A percentile compares a stretch with the other conserved stretches of the same genome.
Evolutionary conservation across 2,329 filamentous ascomycete genomes (phyloP).

Genomic region (Bipolaris cookei): DNA sequence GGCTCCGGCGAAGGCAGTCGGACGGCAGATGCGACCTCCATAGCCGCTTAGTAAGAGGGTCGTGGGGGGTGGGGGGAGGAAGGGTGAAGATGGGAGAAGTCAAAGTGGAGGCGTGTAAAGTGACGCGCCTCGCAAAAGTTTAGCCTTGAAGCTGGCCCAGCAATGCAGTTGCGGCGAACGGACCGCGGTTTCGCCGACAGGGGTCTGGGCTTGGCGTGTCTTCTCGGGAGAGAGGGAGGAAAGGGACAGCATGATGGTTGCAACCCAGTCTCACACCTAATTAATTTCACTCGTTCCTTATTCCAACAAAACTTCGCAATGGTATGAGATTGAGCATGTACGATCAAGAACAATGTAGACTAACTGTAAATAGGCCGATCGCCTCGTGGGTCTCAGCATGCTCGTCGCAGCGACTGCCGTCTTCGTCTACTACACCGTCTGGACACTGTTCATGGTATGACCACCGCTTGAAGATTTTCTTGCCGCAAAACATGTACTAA

Average conservation of each 20-base stretch:
- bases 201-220: constrained; percentile 21
- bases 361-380: constrained; percentile 76
- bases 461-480: background rate
- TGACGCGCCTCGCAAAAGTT: constrained; percentile 35
- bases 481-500: background rate
- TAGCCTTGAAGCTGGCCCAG: constrained; percentile 15
- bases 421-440: constrained; percentile 94
- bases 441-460: constrained; percentile 93
- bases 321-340: constrained; percentile 21
- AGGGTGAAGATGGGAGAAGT: constrained; percentile 4
- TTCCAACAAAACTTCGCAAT: constrained; percentile 33
- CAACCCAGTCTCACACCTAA: constrained; percentile 10
- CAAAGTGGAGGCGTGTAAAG: constrained; percentile 7
- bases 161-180: constrained; percentile 19
- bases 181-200: constrained; percentile 27
- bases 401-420: constrained; percentile 74
- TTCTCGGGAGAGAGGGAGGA: constrained; percentile 7
- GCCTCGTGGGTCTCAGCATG: constrained; percentile 78
- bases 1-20: constrained; percentile 64
- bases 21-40: constrained; percentile 57
- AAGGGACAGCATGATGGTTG: constrained; percentile 27
- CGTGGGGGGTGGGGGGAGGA: constrained; percentile 1
- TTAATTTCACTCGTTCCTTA: constrained; percentile 26
- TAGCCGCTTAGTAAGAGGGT: constrained; percentile 20
- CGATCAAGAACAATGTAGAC: background rate